phyloP scores from a whole-genome alignment of 2,329 filamentous ascomycete species.

The Exutisphaerella laricina region DNA sequence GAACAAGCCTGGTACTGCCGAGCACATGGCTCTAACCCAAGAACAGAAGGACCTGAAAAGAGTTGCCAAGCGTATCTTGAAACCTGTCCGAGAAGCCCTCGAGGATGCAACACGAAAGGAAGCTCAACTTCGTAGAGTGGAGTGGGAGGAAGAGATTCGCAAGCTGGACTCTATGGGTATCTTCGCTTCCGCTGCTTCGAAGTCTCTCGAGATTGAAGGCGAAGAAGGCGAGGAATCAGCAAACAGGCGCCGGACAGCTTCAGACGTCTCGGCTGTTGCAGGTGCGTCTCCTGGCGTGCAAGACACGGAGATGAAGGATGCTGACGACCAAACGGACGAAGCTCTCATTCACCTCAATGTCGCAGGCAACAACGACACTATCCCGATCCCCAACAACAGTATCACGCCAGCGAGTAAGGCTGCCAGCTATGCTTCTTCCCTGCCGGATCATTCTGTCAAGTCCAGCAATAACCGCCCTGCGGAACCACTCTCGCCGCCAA shows the following conservation, averaged over 20 bases:
- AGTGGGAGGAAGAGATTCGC: slow-evolving; percentile 63
- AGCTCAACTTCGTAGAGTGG: slow-evolving; percentile 67
- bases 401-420: slow-evolving; percentile 23
- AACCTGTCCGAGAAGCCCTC: slow-evolving; percentile 69
- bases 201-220: slow-evolving; percentile 44
- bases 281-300: slow-evolving; percentile 27
- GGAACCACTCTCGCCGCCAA: slow-evolving; percentile 33
- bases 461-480: slow-evolving; percentile 23
- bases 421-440: slow-evolving; percentile 23
- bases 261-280: slow-evolving; percentile 39
- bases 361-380: slow-evolving; percentile 17
- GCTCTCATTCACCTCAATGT: slow-evolving; percentile 22
- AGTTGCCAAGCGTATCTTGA: slow-evolving; percentile 84
- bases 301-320: slow-evolving; percentile 29
- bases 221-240: slow-evolving; percentile 23
- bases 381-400: slow-evolving; percentile 16
- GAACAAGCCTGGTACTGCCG: slow-evolving; percentile 31
- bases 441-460: slow-evolving; percentile 10
- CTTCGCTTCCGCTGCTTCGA: slow-evolving; percentile 42
- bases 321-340: slow-evolving; percentile 28
- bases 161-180: slow-evolving; percentile 68
- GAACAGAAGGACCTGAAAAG: slow-evolving; percentile 78
- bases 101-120: slow-evolving; percentile 74
- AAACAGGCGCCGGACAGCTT: slow-evolving; percentile 22
- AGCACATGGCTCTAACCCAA: slow-evolving; percentile 40